Evolutionary conservation across 1,284 basidiomycete genomes (phyloP), one percentile per base, ranked within the genome.

Genomic region (Tremellales sp.): DNA sequence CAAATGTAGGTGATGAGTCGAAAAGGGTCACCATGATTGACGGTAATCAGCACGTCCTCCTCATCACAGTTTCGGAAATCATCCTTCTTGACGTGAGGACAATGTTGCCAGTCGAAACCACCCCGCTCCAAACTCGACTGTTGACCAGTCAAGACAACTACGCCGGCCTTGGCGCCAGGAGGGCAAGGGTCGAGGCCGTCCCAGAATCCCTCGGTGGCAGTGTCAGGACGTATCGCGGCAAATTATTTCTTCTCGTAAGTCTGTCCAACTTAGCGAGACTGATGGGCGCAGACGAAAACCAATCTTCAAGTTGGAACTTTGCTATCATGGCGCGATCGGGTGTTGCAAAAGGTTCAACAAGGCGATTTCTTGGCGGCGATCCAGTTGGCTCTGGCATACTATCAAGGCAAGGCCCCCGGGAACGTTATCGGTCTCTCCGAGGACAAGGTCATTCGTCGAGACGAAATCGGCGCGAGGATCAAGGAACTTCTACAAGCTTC

Each of bases 311-410:
- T 87, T 0, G 95, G 92, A 24, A 89, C 86, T 0, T 76, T 97
- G 21, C 76, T 94, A 36, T 90, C 91, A 1, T 99, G 95, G 95
- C 91, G 94, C 9, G 93, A 98, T 67, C 83, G 87, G 19, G 84
- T 98, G 19, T 75, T 97, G 25, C 77, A 82, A 4, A 81, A 85
- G 43, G 93, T 97, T 22, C 80, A 90, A 62, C 77, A 79, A 4
- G 91, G 92, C 25, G 85, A 97, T 62, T 93, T 97, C 66, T 76
- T 98, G 14, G 82, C 79, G 36, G 94, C 95, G 1, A 95, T 98
- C 56, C 84, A 91, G 42, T 77, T 94, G 14, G 82, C 87, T 0
- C 81, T 87, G 18, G 77, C 81, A 0, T 98, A 94, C 71, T 93
- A 92, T 66, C 74, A 82, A n/a, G 86, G 84, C 9, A 78, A 81